Percentiles rank a stretch among this genome's conserved stretches.
phyloP scores from a whole-genome alignment of 805 yeast genomes.

The Sugiyamaella lignohabitans region DNA sequence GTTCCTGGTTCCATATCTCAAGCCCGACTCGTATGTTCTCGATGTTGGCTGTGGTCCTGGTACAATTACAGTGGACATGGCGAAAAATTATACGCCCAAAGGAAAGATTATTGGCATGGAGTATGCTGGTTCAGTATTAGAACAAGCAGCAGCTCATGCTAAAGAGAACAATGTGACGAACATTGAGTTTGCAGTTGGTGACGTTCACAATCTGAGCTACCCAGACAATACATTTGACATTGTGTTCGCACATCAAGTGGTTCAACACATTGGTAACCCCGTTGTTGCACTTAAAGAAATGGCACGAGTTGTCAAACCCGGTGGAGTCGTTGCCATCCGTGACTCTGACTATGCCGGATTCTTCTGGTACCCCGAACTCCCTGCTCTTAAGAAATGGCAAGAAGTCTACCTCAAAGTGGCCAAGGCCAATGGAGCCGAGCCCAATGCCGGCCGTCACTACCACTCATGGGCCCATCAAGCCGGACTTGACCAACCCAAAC shows the following conservation, averaged over 20 bases:
- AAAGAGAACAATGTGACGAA: slow-evolving; percentile 11
- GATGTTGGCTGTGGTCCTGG: slow-evolving; percentile 44
- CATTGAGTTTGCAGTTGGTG: slow-evolving; percentile 29
- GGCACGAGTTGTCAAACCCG: slow-evolving; percentile 33
- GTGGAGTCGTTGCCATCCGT: slow-evolving; percentile 32
- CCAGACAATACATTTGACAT: slow-evolving; percentile 36
- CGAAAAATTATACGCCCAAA: slow-evolving; percentile 27
- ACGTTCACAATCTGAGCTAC: slow-evolving; percentile 32
- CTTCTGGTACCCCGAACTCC: slow-evolving; percentile 19
- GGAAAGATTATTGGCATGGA: slow-evolving; percentile 34
- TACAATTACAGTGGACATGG: slow-evolving; percentile 34
- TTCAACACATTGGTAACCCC: slow-evolving; percentile 35
- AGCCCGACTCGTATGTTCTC: slow-evolving; percentile 27
- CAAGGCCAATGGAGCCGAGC: slow-evolving; percentile 20
- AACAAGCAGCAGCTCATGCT: slow-evolving; percentile 23
- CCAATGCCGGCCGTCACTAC: slow-evolving; percentile 18
- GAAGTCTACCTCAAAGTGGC: slow-evolving; percentile 15
- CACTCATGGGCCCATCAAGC: slow-evolving; percentile 18
- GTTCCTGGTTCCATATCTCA: slow-evolving; percentile 28
- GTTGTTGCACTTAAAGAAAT: slow-evolving; percentile 33
- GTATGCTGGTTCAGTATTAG: slow-evolving; percentile 30
- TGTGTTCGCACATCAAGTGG: slow-evolving; percentile 37
- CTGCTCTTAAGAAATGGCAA: slow-evolving; percentile 13
- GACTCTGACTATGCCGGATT: slow-evolving; percentile 30
- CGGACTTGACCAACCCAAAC: slow-evolving; percentile 11